Evolutionary conservation across 2,329 filamentous ascomycete species (phyloP).

Genomic region (Pyrenophora teres): DNA sequence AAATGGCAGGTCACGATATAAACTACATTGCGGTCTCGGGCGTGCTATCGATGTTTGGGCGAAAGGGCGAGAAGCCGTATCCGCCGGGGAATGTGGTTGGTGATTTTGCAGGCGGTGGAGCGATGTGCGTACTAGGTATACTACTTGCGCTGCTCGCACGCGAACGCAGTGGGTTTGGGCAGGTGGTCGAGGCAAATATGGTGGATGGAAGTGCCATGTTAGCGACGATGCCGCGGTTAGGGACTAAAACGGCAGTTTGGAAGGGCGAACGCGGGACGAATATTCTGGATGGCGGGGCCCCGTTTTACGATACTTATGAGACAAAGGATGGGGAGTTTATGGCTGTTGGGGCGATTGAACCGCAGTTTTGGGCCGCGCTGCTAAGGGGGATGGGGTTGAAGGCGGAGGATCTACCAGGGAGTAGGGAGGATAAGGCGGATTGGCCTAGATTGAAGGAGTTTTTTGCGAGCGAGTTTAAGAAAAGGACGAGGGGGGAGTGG

Average conservation of each 20-base stretch:
- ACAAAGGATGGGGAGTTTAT: constrained; percentile 79
- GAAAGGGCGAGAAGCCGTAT: constrained; percentile 70
- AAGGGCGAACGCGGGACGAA: constrained; percentile 71
- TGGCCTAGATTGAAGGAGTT: constrained; percentile 70
- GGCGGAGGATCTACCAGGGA: constrained; percentile 50
- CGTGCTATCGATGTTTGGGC: constrained; percentile 75
- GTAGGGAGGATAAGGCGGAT: constrained; percentile 62
- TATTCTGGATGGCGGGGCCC: constrained; percentile 79
- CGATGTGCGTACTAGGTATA: constrained; percentile 79
- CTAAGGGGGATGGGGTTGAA: constrained; percentile 68
- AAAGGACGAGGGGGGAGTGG: constrained; percentile 77
- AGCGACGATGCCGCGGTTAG: constrained; percentile 75
- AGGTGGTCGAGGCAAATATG: constrained; percentile 96
- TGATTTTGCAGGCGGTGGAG: constrained; percentile 90
- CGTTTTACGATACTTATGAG: constrained; percentile 89
- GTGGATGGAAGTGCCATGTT: constrained; percentile 86
- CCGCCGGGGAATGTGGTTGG: constrained; percentile 83
- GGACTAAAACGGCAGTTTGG: constrained; percentile 67
- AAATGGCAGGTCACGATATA: constrained; percentile 94
- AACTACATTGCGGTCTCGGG: constrained; percentile 93
- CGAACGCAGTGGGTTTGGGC: constrained; percentile 68
- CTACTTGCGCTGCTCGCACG: constrained; percentile 76
- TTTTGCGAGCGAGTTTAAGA: constrained; percentile 68
- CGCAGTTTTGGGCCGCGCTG: constrained; percentile 76
- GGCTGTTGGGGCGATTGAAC: constrained; percentile 87